Percentiles rank a stretch among this genome's conserved stretches.
phyloP scores from a whole-genome alignment of 2,329 filamentous ascomycete genomes.

The Colletotrichum sp. region DNA sequence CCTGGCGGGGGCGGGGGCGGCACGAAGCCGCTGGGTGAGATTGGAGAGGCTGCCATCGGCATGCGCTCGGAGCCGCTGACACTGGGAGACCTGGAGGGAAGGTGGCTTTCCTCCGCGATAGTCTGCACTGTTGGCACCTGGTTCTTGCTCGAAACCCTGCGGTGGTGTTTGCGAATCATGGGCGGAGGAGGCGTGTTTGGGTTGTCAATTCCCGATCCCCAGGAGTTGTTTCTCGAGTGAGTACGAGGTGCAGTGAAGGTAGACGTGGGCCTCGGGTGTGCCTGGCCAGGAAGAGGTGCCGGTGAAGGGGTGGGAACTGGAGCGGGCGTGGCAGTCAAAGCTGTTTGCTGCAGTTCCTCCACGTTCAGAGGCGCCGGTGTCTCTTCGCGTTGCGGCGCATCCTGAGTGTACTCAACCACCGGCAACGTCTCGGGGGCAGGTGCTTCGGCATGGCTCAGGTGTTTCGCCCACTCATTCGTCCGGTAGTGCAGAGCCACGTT shows the following conservation, averaged over 20 bases:
- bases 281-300: slow-evolving; percentile 31
- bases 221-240: slow-evolving; percentile 15
- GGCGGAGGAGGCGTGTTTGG: neutral
- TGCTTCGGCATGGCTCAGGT: slow-evolving; percentile 77
- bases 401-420: slow-evolving; percentile 44
- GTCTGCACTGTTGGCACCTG: slow-evolving; percentile 8
- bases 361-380: slow-evolving; percentile 66
- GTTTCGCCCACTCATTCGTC: slow-evolving; percentile 96
- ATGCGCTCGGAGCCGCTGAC: neutral
- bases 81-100: neutral
- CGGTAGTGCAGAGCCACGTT: slow-evolving; percentile 82
- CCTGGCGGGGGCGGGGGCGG: slow-evolving; percentile 36
- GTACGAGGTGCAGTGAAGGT: slow-evolving; percentile 19
- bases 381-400: slow-evolving; percentile 44
- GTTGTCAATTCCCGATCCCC: neutral
- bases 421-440: slow-evolving; percentile 70
- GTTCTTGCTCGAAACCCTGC: slow-evolving; percentile 1
- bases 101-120: slow-evolving; percentile 3
- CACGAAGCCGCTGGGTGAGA: neutral
- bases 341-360: slow-evolving; percentile 68
- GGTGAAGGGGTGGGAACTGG: slow-evolving; percentile 31
- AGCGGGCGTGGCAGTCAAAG: slow-evolving; percentile 52
- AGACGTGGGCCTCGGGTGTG: slow-evolving; percentile 23
- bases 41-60: slow-evolving; percentile 25
- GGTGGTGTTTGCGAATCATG: slow-evolving; percentile 15